Evolutionary conservation across 1,284 basidiomycete genomes (phyloP), one percentile per base, ranked within the genome.

Genomic region (Naganishia albida): DNA sequence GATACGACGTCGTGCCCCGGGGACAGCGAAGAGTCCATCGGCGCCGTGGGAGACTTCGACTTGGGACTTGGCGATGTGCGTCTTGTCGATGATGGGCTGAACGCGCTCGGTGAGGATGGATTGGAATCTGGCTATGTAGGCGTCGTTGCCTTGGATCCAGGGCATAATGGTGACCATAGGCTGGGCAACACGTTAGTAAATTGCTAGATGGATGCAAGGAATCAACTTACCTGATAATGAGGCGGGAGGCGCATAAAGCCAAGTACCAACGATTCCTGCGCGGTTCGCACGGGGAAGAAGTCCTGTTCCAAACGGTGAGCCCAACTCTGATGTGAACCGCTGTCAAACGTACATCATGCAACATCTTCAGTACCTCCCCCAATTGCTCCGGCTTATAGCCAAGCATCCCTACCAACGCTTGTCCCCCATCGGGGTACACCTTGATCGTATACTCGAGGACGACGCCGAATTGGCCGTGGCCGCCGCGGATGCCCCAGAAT

Each of bases 91-190:
- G 28, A 56, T 44, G 38, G 54, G 54, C 15, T 28, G 3, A 8
- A 56, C n/a, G 4, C 20, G 42, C 16, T 28, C 25, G 3, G 54
- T 56, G 18, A 56, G 42, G 23, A 56, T 56, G 25, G 23, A 23
- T 44, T 56, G 43, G 26, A 56, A 44, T 12, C 28, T 56, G 23
- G 54, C 54, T 25, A 56, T 56, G 18, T 56, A 56, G 12, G 39
- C 42, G 25, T 56, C 54, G 54, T 43, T 23, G 15, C 54, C 54
- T 43, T 56, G 54, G 25, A 56, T 56, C 54, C 54, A 56, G 10
- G 54, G 54, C 54, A 44, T 56, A 25, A 56, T 56, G 7, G 54
- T 25, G 15, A 56, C 54, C 26, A 56, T 30, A 2, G 54, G 54
- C 54, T 56, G 26, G 16, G 10, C 23, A 42, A 7, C 18, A 12